phyloP scores from a whole-genome alignment of 2,329 filamentous ascomycete species.

The Penicillium olsonii region DNA sequence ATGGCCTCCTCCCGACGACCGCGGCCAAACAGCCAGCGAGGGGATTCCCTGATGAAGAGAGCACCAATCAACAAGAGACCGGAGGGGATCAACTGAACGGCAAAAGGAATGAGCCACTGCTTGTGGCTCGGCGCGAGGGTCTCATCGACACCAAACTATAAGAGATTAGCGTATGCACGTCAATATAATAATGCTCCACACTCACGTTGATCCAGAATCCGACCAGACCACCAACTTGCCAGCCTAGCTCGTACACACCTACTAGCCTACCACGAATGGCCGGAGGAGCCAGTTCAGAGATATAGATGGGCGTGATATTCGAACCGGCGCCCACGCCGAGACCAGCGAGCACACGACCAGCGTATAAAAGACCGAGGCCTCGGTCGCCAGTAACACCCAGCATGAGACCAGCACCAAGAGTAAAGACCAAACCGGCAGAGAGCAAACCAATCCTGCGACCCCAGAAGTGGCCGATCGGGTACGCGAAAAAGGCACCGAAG shows the following conservation, averaged over 20 bases:
- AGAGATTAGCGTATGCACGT: conserved; percentile 8
- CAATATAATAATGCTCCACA: not conserved
- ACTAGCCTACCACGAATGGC: conserved; percentile 62
- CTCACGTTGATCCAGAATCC: conserved; percentile 54
- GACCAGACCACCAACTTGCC: conserved; percentile 55
- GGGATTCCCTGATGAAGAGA: conserved; percentile 64
- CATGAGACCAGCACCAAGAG: conserved; percentile 72
- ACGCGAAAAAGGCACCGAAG: conserved; percentile 74
- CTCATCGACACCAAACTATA: conserved; percentile 55
- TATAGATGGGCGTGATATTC: conserved; percentile 63
- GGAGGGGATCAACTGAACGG: conserved; percentile 43
- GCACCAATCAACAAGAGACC: conserved; percentile 54
- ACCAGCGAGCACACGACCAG: conserved; percentile 59
- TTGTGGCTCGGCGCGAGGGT: conserved; percentile 35
- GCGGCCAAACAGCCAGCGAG: conserved; percentile 69
- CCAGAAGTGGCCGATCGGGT: conserved; percentile 65
- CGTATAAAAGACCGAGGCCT: conserved; percentile 64
- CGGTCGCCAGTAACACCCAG: conserved; percentile 63
- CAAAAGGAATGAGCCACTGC: conserved; percentile 47
- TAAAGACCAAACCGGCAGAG: conserved; percentile 64
- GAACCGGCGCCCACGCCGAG: conserved; percentile 59
- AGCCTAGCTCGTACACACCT: conserved; percentile 59
- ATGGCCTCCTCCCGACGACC: conserved; percentile 68
- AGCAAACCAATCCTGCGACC: conserved; percentile 67
- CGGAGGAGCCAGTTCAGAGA: conserved; percentile 59